A percentile compares a stretch with the other conserved stretches of the same genome.
phyloP scores from a whole-genome alignment of 1,139 yeast species.

The Debaryomyces singareniensis region DNA sequence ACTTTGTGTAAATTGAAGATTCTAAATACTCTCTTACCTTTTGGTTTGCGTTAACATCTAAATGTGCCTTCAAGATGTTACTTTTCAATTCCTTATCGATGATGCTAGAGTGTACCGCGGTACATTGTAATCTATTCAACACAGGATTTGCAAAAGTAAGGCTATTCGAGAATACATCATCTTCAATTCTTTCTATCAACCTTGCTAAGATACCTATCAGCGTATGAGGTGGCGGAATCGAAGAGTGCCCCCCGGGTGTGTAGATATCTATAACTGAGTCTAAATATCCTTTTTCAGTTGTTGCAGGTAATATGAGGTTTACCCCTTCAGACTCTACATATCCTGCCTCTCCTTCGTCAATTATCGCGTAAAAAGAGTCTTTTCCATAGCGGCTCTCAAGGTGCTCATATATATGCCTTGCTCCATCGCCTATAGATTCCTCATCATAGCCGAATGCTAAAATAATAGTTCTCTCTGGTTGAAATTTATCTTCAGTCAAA shows the following conservation, averaged over 20 bases:
- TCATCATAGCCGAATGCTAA: slow-evolving; percentile 47
- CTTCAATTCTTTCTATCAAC: slow-evolving; percentile 33
- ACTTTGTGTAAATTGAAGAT: slow-evolving; percentile 20
- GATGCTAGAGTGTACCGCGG: slow-evolving; percentile 32
- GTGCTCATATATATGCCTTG: slow-evolving; percentile 22
- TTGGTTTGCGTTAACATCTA: slow-evolving; percentile 34
- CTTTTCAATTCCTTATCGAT: slow-evolving; percentile 24
- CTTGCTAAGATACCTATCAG: slow-evolving; percentile 40
- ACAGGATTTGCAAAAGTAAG: slow-evolving; percentile 38
- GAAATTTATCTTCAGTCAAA: slow-evolving; percentile 25
- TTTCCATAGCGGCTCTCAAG: slow-evolving; percentile 30
- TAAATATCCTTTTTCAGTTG: slow-evolving; percentile 43
- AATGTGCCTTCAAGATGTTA: slow-evolving; percentile 36
- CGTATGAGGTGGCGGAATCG: slow-evolving; percentile 44
- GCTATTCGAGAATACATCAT: slow-evolving; percentile 24
- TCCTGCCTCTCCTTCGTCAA: slow-evolving; percentile 41
- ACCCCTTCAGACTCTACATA: slow-evolving; percentile 32
- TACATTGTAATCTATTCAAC: slow-evolving; percentile 34
- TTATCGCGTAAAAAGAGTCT: slow-evolving; percentile 33
- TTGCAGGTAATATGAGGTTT: slow-evolving; percentile 49
- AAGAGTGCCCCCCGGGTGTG: slow-evolving; percentile 46
- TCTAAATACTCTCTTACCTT: slow-evolving; percentile 30
- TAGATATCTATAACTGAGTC: slow-evolving; percentile 30
- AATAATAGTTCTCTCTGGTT: slow-evolving; percentile 36
- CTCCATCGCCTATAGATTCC: slow-evolving; percentile 37